Base-by-base conservation (phyloP, 305 asterid species). In the Rubia peregrina region DNA sequence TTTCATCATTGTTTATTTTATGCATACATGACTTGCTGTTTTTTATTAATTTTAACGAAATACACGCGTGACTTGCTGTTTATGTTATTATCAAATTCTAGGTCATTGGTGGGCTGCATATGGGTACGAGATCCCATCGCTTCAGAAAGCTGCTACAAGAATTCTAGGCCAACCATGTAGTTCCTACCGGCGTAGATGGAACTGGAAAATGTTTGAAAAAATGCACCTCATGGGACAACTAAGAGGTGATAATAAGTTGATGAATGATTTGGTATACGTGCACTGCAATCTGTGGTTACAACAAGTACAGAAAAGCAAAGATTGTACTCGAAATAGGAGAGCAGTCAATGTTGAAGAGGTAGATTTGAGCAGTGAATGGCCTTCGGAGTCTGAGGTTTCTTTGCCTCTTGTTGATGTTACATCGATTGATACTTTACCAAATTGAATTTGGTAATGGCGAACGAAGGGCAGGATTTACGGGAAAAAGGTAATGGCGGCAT, bases 31-130 rank as follows among this genome's bases (percentile, higher is more conserved):
- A n/a, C n/a, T n/a, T n/a, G n/a, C n/a, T n/a, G n/a, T n/a, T n/a
- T n/a, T n/a, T n/a, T n/a, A n/a, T n/a, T n/a, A n/a, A n/a, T n/a
- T n/a, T n/a, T 30, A 1, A 3, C 3, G 33, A 30, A 30, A 30
- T 30, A 3, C 33, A 30, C 3, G 3, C 33, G 3, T 30, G 33
- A 30, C 33, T 43, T 43, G 4, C 48, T 43, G 5, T n/a, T n/a
- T n/a, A 43, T 11, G 33, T 43, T 43, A 11, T 43, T 0, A 43
- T 43, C 48, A 43, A 43, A 6, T 19, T 30, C 75, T 71, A 84
- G 86, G 85, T 74, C 86, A 84, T 74, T 84, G 86, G 89, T 80
- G 89, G 89, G 81, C 79, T 22, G 80, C 62, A 70, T 84, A 84
- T 78, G 89, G 86, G 43, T 84, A 82, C 30, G 89, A 84, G 80